A percentile compares a stretch with the other conserved stretches of the same genome.
Conservation (phyloP, 2,329 filamentous ascomycete species). For the Aphanoascus verrucosus region DNA sequence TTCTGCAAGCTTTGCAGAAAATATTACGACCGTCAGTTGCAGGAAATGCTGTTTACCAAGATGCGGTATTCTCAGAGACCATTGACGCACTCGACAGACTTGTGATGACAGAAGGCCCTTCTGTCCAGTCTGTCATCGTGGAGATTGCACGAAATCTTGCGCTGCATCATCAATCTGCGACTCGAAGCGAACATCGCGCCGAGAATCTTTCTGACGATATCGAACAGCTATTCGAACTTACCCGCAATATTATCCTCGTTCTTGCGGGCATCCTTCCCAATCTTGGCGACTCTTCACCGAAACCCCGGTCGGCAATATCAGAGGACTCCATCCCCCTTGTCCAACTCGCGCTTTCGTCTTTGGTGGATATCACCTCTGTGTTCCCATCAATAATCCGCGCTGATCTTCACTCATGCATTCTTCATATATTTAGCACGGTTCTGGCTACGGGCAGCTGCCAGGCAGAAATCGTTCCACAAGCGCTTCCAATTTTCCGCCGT, state of each 20-base stretch:
- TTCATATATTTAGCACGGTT: slow-evolving; percentile 92
- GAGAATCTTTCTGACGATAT: slow-evolving; percentile 91
- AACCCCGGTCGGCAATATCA: slow-evolving; percentile 64
- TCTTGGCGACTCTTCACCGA: slow-evolving; percentile 42
- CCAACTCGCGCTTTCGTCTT: slow-evolving; percentile 66
- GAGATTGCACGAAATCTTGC: slow-evolving; percentile 87
- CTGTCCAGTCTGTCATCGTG: slow-evolving; percentile 85
- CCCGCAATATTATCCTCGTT: slow-evolving; percentile 88
- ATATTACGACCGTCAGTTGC: slow-evolving; percentile 90
- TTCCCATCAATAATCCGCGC: slow-evolving; percentile 96
- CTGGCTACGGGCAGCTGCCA: slow-evolving; percentile 81
- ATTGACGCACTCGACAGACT: slow-evolving; percentile 92
- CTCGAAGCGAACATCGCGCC: slow-evolving; percentile 53
- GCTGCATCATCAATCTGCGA: slow-evolving; percentile 80
- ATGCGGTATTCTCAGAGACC: slow-evolving; percentile 90
- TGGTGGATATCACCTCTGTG: slow-evolving; percentile 89
- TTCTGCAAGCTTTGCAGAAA: slow-evolving; percentile 83
- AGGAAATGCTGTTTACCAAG: slow-evolving; percentile 90
- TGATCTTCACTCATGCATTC: slow-evolving; percentile 88
- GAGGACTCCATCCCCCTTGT: slow-evolving; percentile 79
- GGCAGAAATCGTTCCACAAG: slow-evolving; percentile 75
- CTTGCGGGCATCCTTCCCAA: slow-evolving; percentile 80
- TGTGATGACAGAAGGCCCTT: slow-evolving; percentile 77
- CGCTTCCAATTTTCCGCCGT: slow-evolving; percentile 80
- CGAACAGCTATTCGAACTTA: slow-evolving; percentile 93